Base-by-base conservation (phyloP, 2,329 filamentous ascomycete species). In the Fusarium anguioides region DNA sequence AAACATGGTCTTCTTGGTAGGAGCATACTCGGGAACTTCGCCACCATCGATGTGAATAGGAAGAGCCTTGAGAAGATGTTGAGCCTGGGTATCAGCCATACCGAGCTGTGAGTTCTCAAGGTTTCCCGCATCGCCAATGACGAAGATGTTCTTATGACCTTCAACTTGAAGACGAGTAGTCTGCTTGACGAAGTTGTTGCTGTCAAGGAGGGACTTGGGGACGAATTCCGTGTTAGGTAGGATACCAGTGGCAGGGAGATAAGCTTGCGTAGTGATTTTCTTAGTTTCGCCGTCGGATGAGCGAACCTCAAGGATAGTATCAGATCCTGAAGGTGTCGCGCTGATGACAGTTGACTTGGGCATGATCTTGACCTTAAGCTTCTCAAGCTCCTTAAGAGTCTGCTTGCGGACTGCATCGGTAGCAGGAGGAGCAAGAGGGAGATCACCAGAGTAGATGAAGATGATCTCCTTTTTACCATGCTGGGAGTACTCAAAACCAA, bases 191-290 rank as follows among this genome's bases (percentile, higher is more conserved):
- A 73, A 77, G 9, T 76, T 77, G 1, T 56, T 35, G 23, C 58
- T 51, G 35, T 81, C 78, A 18, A 79, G 75, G 57, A 84, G 71
- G 2, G 66, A 50, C 9, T 73, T 60, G 5, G 82, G 81, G 29
- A 77, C 71, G 66, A 84, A 84, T 6, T 72, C 69, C 1, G 80
- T 81, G 75, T 87, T 87, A 56, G 80, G 78, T 1, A 71, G 48
- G 6, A 80, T 59, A 40, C 85, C 85, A 33, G 78, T 81, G 0
- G 83, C 79, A 0, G 84, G 83, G 15, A 87, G 71, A 69, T 83
- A 81, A 1, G 84, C 74, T 68, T 83, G 81, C 0, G 81, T 74
- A 15, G 71, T 72, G 48, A 86, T 72, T 5, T 76, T 80, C 61
- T 74, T 75, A 37, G 68, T 77, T n/a, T 53, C 74, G 20, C 78